Conservation (phyloP, 2,329 filamentous ascomycete species). For the Nothomitra cinnamomea region DNA sequence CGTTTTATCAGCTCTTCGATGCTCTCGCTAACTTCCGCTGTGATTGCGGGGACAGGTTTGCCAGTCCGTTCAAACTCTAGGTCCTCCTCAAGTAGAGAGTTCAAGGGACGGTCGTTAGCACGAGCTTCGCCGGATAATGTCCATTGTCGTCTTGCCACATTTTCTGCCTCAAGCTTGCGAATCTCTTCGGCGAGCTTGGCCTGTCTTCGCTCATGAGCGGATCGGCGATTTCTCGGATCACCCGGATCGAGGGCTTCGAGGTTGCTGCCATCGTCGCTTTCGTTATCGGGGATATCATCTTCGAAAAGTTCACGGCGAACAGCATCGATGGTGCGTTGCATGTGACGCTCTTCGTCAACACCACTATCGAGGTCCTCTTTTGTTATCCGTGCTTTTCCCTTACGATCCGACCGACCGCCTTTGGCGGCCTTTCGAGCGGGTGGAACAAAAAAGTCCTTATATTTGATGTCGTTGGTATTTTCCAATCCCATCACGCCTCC, state of each 20-base stretch:
- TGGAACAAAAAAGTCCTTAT: slow-evolving; percentile 84
- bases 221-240: slow-evolving; percentile 56
- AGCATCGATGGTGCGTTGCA: slow-evolving; percentile 70
- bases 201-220: slow-evolving; percentile 72
- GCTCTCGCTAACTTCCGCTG: slow-evolving; percentile 72
- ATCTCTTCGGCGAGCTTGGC: slow-evolving; percentile 82
- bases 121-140: slow-evolving; percentile 74
- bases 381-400: slow-evolving; percentile 33
- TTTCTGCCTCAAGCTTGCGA: slow-evolving; percentile 72
- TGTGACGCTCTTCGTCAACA: slow-evolving; percentile 40
- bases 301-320: slow-evolving; percentile 86
- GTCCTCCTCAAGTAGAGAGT: slow-evolving; percentile 87
- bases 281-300: slow-evolving; percentile 36
- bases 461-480: slow-evolving; percentile 80
- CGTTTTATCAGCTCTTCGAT: slow-evolving; percentile 92
- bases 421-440: slow-evolving; percentile 55
- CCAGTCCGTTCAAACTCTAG: slow-evolving; percentile 90
- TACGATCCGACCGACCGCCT: slow-evolving; percentile 33
- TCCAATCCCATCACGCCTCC: slow-evolving; percentile 40
- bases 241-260: slow-evolving; percentile 26
- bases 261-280: slow-evolving; percentile 40
- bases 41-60: slow-evolving; percentile 89
- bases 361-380: slow-evolving; percentile 25
- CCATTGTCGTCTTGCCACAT: slow-evolving; percentile 84
- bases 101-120: slow-evolving; percentile 65